These are phyloP conservation scores for Lichtheimia ornata DNA, from an alignment of 371 early-diverging fungal genomes.

Conservation along the genomic window DNA sequence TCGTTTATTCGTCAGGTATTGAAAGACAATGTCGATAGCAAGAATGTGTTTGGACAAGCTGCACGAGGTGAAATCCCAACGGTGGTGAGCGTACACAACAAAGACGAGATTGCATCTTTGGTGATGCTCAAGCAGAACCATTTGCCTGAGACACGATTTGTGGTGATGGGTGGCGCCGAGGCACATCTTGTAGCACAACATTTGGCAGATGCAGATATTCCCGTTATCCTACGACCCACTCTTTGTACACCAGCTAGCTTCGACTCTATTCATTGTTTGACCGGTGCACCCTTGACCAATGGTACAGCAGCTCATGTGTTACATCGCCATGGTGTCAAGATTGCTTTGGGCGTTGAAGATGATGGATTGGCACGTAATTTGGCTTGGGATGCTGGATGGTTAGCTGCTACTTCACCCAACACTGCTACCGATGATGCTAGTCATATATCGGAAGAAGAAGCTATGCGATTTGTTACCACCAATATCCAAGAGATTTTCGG, in stretches of 20 bases:
- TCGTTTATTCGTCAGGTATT: slow-evolving; percentile 56
- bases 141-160: slow-evolving; percentile 34
- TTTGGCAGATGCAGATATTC: slow-evolving; percentile 55
- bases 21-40: slow-evolving; percentile 20
- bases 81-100: slow-evolving; percentile 58
- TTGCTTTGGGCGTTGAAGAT: slow-evolving; percentile 60
- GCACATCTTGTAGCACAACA: slow-evolving; percentile 67
- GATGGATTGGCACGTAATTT: slow-evolving; percentile 65
- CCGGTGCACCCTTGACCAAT: slow-evolving; percentile 57
- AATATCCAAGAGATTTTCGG: slow-evolving; percentile 68
- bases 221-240: slow-evolving; percentile 66
- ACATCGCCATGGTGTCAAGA: slow-evolving; percentile 61
- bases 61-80: slow-evolving; percentile 67
- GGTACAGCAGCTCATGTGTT: slow-evolving; percentile 64
- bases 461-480: slow-evolving; percentile 73
- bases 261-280: slow-evolving; percentile 66
- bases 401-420: slow-evolving; percentile 40
- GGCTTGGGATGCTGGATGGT: slow-evolving; percentile 81
- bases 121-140: slow-evolving; percentile 55
- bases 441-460: slow-evolving; percentile 55
- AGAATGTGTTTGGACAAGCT: slow-evolving; percentile 42
- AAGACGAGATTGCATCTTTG: slow-evolving; percentile 72
- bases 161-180: slow-evolving; percentile 69
- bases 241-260: slow-evolving; percentile 68
- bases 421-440: slow-evolving; percentile 10